Base-by-base conservation (phyloP, 306 rosid genomes). In the Carpinus viminea region DNA sequence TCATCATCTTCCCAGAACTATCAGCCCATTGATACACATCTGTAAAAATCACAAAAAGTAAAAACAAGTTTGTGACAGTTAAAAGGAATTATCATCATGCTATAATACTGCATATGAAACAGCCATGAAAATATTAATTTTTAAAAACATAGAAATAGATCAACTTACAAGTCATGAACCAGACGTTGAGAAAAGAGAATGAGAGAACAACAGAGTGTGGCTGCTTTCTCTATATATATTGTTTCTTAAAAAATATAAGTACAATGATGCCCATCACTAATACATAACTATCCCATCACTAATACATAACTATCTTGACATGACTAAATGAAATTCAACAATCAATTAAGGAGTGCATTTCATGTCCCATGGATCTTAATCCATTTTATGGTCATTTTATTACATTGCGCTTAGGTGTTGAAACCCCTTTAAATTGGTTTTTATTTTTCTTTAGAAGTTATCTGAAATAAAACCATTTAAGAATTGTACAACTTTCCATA, bases 1-100 rank as follows among this genome's bases (percentile, higher is more conserved):
- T 75, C 81, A 80, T 88, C 98, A 92, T 89, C 81, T 92, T 89
- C 86, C 90, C 88, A 73, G 87, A 81, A 77, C 90, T 82, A 88
- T 89, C 82, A 43, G 96, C 90, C 98, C 98, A 94, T 74, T 75
- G 92, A 88, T 92, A 94, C 43, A 94, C 96, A 86, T 92, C 98
- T 94, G 97, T 60, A 72, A 65, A 80, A 82, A 64, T 73, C 41
- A 78, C 31, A 55, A 62, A 59, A 80, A 34, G 56, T 20, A 53
- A 56, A 68, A 73, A 16, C 12, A 79, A 54, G 65, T 78, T 48
- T 53, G 20, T 70, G 43, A 64, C 76, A 15, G 50, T 57, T 21
- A 59, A 70, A 55, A 60, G 54, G 43, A 28, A 68, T 36, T 21
- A 57, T 17, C 41, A 68, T 10, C 36, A 65, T 7, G 12, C 28